Evolutionary conservation across 1,284 basidiomycete genomes (phyloP).

Genomic region (Moniliella sp.): DNA sequence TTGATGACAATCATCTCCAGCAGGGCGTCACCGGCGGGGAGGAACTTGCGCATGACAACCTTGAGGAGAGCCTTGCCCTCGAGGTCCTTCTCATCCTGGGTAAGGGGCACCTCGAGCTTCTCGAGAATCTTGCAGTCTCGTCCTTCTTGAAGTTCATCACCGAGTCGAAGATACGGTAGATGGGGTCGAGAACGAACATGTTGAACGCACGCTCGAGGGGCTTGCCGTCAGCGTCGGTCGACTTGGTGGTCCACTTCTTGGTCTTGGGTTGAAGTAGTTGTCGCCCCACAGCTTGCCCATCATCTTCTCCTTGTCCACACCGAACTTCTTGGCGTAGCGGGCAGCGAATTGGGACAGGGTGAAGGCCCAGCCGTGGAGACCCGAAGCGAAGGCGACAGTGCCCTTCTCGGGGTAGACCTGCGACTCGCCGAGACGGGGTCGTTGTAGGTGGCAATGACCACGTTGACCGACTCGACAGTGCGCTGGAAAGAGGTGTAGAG

Average conservation of each 20-base stretch:
- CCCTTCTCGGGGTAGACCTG: constrained; percentile 88
- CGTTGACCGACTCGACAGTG: constrained; percentile 94
- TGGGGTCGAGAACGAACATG: constrained; percentile 80
- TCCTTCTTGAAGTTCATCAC: constrained; percentile 99
- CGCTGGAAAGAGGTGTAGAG: constrained; percentile 98
- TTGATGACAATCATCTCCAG: constrained; percentile 99
- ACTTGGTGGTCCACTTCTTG: constrained; percentile 81
- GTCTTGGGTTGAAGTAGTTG: constrained; percentile 96
- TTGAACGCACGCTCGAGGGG: constrained; percentile 59
- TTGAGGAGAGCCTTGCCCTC: constrained; percentile 95
- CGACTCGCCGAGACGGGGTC: constrained; percentile 59
- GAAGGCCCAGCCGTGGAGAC: constrained; percentile 93
- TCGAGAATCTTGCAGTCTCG: constrained; percentile 63
- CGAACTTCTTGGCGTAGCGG: constrained; percentile 97
- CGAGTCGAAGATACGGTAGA: constrained; percentile 91
- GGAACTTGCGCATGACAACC: constrained; percentile 96
- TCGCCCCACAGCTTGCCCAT: constrained; percentile 97
- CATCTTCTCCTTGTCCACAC: constrained; percentile 96
- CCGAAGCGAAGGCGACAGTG: constrained; percentile 89
- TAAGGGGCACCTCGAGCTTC: constrained; percentile 85
- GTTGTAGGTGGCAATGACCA: constrained; percentile 53
- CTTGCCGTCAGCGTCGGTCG: constrained; percentile 60
- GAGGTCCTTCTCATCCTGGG: constrained; percentile 70
- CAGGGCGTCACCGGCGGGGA: constrained; percentile 92
- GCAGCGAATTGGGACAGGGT: constrained; percentile 79